Evolutionary conservation across 805 yeast genomes (phyloP).

Genomic region (Zygosaccharomyces siamensis): DNA sequence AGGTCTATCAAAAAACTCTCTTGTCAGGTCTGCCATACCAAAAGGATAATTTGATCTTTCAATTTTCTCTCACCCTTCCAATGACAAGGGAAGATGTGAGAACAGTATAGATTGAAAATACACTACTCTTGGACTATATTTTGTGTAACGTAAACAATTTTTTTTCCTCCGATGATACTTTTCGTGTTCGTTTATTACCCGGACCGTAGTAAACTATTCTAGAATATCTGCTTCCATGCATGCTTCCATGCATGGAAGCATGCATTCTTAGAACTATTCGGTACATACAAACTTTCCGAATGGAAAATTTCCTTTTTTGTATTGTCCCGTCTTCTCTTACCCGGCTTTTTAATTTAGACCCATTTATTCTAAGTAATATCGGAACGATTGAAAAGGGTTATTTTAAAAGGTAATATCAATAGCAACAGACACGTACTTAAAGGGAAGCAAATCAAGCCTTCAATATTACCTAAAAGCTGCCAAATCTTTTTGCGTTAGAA

Average conservation of each 20-base stretch:
- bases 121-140: no score
- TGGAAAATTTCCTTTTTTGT: background rate
- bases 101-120: no score
- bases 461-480: no score
- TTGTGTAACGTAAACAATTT: no score
- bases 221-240: background rate
- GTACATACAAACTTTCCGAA: background rate
- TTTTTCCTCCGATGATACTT: background rate
- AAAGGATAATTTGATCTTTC: background rate
- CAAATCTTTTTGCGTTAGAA: background rate
- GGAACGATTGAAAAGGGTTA: background rate
- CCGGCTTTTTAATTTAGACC: background rate
- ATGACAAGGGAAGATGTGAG: background rate
- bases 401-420: background rate
- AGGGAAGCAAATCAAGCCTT: no score
- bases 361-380: background rate
- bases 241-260: background rate
- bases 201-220: background rate
- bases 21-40: constrained; percentile 10
- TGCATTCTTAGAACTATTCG: background rate
- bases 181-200: background rate
- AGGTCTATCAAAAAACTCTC: constrained; percentile 17
- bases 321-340: background rate
- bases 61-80: background rate
- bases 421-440: no score